phyloP scores from a whole-genome alignment of 2,329 filamentous ascomycete species.

The Aspergillus unguis region DNA sequence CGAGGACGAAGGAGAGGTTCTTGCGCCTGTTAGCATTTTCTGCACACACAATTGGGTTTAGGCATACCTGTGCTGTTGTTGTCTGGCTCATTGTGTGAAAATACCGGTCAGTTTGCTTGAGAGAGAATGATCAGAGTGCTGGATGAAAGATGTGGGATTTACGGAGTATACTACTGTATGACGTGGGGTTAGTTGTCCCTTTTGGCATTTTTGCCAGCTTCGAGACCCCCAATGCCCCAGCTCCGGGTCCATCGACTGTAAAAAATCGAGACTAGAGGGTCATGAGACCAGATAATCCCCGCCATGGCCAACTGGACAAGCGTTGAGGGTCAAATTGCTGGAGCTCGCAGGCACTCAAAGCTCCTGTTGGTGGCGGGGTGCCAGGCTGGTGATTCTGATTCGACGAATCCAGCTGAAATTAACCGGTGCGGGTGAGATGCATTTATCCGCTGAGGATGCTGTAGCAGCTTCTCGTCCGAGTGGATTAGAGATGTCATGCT shows the following conservation, averaged over 20 bases:
- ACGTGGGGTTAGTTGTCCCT: not conserved
- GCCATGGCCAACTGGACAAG: not conserved
- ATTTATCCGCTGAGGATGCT: not conserved
- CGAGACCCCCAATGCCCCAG: not conserved
- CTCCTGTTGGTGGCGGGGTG: not conserved
- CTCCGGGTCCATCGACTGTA: not conserved
- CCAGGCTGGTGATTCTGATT: not conserved
- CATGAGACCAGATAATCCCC: slow-evolving; percentile 1
- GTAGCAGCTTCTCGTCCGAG: not conserved
- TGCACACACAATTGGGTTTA: not conserved
- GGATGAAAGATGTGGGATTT: not conserved
- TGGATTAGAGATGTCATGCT: no score
- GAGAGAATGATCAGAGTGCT: not conserved
- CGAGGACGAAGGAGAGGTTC: slow-evolving; percentile 83
- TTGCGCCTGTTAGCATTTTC: not conserved
- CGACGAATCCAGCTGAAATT: not conserved
- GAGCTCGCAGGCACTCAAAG: not conserved
- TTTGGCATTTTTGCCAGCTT: not conserved
- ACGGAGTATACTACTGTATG: not conserved
- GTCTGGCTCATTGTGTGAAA: not conserved
- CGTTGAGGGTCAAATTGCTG: not conserved
- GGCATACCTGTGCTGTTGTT: slow-evolving; percentile 21
- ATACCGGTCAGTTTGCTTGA: not conserved
- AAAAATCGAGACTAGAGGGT: not conserved
- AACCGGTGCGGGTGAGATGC: not conserved